Percentiles rank a stretch among this genome's conserved stretches.
Evolutionary conservation across 2,329 filamentous ascomycete species (phyloP).

Genomic region (Aspergillus sp.): DNA sequence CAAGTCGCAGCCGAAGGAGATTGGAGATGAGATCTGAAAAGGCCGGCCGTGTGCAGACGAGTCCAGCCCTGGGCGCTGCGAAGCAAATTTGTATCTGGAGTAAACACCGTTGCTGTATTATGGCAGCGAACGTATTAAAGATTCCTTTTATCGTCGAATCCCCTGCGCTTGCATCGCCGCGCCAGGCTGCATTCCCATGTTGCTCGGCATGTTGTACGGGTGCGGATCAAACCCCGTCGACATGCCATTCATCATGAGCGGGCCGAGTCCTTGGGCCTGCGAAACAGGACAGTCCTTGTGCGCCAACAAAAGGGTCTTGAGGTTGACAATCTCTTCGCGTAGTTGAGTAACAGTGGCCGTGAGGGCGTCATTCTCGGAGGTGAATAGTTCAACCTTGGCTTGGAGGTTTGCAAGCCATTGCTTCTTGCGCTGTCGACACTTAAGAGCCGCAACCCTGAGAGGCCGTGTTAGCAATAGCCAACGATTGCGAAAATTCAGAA

Average conservation of each 20-base stretch:
- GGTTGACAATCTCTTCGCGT: constrained; percentile 84
- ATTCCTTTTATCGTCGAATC: constrained; percentile 22
- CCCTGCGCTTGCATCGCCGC: constrained; percentile 27
- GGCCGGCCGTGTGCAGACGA: neutral
- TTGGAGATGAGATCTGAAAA: too few relatives aligned
- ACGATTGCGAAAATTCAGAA: neutral
- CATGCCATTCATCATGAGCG: constrained; percentile 34
- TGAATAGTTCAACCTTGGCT: constrained; percentile 87
- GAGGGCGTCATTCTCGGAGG: constrained; percentile 80
- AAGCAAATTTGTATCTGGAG: constrained; percentile 2
- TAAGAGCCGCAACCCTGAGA: constrained; percentile 78
- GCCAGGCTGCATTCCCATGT: constrained; percentile 34
- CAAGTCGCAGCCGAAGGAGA: constrained; percentile 13
- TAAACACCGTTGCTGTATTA: constrained; percentile 5
- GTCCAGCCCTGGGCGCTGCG: constrained; percentile 2
- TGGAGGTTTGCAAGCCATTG: constrained; percentile 96
- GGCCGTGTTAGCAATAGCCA: constrained; percentile 15
- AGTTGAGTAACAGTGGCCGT: constrained; percentile 74
- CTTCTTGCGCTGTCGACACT: constrained; percentile 97
- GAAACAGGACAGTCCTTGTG: constrained; percentile 96
- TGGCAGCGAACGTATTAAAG: constrained; percentile 3
- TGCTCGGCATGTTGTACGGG: constrained; percentile 33
- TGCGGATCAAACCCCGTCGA: constrained; percentile 32
- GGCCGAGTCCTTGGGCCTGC: constrained; percentile 64
- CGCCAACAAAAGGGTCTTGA: constrained; percentile 84